A percentile compares a stretch with the other conserved stretches of the same genome.
phyloP scores from a whole-genome alignment of 225 moss, liverwort and hornwort species.

The Marchantia polymorpha region DNA sequence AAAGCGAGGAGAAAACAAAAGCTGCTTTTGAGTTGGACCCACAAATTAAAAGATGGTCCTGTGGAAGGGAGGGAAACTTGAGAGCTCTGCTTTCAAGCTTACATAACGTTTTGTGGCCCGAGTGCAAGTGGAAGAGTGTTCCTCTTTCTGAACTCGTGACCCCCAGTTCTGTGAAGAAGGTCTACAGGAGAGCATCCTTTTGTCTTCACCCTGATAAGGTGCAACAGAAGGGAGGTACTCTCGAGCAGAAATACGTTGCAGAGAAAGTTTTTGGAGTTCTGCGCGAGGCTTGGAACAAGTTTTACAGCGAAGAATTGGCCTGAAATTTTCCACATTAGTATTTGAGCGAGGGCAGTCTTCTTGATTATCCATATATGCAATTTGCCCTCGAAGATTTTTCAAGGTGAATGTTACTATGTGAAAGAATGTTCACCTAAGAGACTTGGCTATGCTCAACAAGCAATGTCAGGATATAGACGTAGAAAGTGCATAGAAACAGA shows the following conservation, averaged over 20 bases:
- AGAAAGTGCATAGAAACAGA: no score
- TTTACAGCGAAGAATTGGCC: neutral
- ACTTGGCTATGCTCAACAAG: no score
- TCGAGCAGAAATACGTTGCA: slow-evolving; percentile 1
- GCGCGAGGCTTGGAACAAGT: slow-evolving; percentile 12
- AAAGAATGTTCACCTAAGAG: no score
- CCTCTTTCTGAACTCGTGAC: neutral
- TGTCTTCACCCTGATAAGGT: slow-evolving; percentile 13
- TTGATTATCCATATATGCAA: no score
- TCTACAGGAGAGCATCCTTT: slow-evolving; percentile 4
- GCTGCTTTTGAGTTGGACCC: neutral
- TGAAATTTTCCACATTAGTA: neutral
- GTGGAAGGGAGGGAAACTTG: neutral
- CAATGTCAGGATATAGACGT: no score
- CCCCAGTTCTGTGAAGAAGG: slow-evolving; percentile 4
- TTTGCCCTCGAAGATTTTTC: no score
- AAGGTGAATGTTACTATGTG: no score
- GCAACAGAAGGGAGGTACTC: slow-evolving; percentile 3
- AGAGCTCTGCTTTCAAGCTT: neutral
- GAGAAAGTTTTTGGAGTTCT: slow-evolving; percentile 10
- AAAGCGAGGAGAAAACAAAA: neutral
- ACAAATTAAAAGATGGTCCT: neutral
- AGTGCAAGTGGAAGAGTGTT: slow-evolving; percentile 2
- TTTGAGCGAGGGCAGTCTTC: no score
- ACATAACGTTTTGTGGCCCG: neutral